Conservation (phyloP, 2,329 filamentous ascomycete species). For the Sphaerulina vaccinii region DNA sequence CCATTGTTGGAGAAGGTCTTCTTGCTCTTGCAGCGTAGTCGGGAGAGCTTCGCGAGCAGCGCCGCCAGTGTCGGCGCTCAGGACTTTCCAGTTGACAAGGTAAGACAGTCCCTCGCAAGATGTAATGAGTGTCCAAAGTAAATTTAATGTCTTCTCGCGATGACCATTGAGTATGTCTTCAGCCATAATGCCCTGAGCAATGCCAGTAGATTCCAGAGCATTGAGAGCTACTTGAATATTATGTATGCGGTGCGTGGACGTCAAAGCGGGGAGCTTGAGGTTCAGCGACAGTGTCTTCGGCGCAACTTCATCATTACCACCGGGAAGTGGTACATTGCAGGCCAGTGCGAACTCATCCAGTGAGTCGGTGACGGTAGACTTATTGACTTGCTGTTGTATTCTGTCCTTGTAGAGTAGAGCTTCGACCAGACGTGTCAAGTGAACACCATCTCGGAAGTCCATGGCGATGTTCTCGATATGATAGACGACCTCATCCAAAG, state of each 20-base stretch:
- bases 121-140: conserved; percentile 61
- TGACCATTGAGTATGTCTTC: conserved; percentile 64
- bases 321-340: background rate
- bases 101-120: conserved; percentile 52
- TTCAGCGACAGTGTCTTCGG: conserved; percentile 51
- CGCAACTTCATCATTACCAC: background rate
- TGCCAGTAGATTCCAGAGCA: conserved; percentile 50
- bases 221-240: conserved; percentile 60
- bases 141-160: conserved; percentile 61
- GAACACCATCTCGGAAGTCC: conserved; percentile 61
- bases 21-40: too few relatives aligned
- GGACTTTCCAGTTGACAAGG: conserved; percentile 56
- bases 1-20: conserved; percentile 56
- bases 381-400: background rate
- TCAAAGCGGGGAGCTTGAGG: conserved; percentile 57
- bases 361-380: background rate
- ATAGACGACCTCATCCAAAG: conserved; percentile 60
- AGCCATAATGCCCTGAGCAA: conserved; percentile 48
- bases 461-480: conserved; percentile 60
- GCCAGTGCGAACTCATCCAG: background rate
- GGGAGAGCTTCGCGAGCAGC: background rate
- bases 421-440: conserved; percentile 60
- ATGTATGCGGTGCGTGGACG: conserved; percentile 56
- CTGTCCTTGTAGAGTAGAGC: conserved; percentile 44
- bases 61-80: conserved; percentile 49